A percentile compares a stretch with the other conserved stretches of the same genome.
These are phyloP conservation scores for Toxicodendron radicans DNA, from an alignment of 345 rosid species.

Conservation along the genomic window DNA sequence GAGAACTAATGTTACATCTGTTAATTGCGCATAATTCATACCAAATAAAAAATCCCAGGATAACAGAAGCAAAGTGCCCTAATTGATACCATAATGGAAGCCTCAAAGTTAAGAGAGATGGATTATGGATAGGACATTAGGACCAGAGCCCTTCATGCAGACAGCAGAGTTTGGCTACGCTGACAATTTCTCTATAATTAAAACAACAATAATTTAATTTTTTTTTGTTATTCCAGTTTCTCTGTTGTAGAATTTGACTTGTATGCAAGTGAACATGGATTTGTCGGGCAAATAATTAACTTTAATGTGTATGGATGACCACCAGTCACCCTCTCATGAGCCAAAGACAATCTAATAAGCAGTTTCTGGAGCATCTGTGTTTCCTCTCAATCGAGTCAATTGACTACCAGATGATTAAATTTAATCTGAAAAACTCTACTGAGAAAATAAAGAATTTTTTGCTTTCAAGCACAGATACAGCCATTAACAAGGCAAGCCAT, in stretches of 20 bases:
- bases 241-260: neutral
- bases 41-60: neutral
- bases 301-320: neutral
- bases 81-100: slow-evolving; percentile 14
- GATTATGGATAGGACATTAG: slow-evolving; percentile 9
- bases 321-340: neutral
- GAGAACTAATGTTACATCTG: neutral
- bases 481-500: slow-evolving; percentile 24
- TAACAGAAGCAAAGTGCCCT: slow-evolving; percentile 7
- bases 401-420: neutral
- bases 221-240: neutral
- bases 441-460: neutral
- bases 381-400: neutral
- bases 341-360: neutral
- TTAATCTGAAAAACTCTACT: neutral
- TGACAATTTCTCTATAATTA: neutral
- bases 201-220: slow-evolving; percentile 7
- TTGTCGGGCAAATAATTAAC: slow-evolving; percentile 9
- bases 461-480: slow-evolving; percentile 18
- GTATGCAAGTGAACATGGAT: slow-evolving; percentile 11
- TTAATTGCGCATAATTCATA: no score
- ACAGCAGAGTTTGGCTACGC: neutral
- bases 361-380: neutral
- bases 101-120: slow-evolving; percentile 8
- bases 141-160: slow-evolving; percentile 1